Percentiles rank a stretch among this genome's conserved stretches.
Conservation (phyloP, 768 basidiomycete genomes). For the Tricholomella constricta region DNA sequence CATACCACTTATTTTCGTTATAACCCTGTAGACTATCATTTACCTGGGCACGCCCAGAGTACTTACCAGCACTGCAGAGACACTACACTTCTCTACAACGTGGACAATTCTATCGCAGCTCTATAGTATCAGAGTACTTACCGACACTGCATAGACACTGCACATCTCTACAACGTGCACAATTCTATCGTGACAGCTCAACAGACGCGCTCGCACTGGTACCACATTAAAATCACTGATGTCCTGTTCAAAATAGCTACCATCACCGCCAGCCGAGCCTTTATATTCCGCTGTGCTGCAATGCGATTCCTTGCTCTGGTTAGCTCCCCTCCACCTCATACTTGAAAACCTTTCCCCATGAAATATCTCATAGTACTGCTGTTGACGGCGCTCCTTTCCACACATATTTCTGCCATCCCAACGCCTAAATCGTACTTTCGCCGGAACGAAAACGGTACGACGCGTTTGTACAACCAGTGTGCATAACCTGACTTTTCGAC, state of each 20-base stretch:
- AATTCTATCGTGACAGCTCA: too few species aligned
- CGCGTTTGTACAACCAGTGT: not conserved
- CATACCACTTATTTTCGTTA: not conserved
- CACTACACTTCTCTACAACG: too few species aligned
- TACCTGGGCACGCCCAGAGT: not conserved
- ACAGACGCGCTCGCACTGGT: too few species aligned
- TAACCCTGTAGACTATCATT: not conserved
- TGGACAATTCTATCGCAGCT: too few species aligned
- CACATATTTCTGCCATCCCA: conserved; percentile 2
- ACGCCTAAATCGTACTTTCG: not conserved
- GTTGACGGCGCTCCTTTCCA: conserved; percentile 18
- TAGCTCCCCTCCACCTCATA: conserved; percentile 10
- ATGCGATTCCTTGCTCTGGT: conserved; percentile 15
- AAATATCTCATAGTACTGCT: conserved; percentile 13
- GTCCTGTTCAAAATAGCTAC: too few species aligned
- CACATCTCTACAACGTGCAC: too few species aligned
- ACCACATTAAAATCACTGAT: too few species aligned
- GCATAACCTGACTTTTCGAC: not conserved
- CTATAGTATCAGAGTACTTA: too few species aligned
- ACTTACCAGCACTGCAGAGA: not conserved
- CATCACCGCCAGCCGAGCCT: too few species aligned
- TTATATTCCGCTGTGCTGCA: conserved; percentile 1
- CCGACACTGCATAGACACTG: too few species aligned
- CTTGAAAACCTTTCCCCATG: conserved; percentile 5
- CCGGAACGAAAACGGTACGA: conserved; percentile 15